Evolutionary conservation across 257 asterid genomes (phyloP), one percentile per base, ranked within the genome.

Genomic region (Solanum habrochaites): DNA sequence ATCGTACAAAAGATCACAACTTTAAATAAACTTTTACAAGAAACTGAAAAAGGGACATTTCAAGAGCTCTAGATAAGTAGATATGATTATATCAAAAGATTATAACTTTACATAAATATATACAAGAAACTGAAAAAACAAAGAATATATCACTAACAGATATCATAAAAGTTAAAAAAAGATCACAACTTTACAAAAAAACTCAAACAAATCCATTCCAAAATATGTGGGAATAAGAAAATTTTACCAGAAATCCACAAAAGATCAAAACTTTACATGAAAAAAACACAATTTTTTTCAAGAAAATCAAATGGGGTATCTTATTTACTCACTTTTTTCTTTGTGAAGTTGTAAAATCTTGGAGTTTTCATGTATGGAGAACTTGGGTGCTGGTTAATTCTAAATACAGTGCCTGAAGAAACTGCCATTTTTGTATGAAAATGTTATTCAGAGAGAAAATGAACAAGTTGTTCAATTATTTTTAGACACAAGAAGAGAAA

Each of bases 351-450:
- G 35, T 52, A 60, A 49, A 91, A 86, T 31, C 87, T 91, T 83
- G 93, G 93, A 31, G 72, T 32, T 37, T 90, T 56, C 27, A 88
- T 42, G 64, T 11, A 83, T 11, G 86, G 90, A 1, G 88, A 88
- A 35, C 90, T 45, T 15, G 91, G 62, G 60, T 89, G 91, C 75
- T 89, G 91, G 86, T 89, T 93, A 11, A 90, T 82, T 74, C 88
- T 90, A 71, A 88, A 86, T 87, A 88, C 89, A 90, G 87, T 75
- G 35, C 94, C 94, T 43, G 85, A 49, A 49, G 90, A 83, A 73
- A 89, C 88, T n/a, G 96, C 93, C 96, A 93, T 93, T 18, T 29
- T 14, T 27, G 70, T 78, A 87, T 82, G 29, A 71, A 43, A 20
- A 29, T 11, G 45, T 14, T 18, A 45, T 6, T 27, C 6, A 72